These are phyloP conservation scores for Pseudomonodictys pantanalensis DNA, from an alignment of 495 filamentous ascomycete species.

Conservation along the genomic window DNA sequence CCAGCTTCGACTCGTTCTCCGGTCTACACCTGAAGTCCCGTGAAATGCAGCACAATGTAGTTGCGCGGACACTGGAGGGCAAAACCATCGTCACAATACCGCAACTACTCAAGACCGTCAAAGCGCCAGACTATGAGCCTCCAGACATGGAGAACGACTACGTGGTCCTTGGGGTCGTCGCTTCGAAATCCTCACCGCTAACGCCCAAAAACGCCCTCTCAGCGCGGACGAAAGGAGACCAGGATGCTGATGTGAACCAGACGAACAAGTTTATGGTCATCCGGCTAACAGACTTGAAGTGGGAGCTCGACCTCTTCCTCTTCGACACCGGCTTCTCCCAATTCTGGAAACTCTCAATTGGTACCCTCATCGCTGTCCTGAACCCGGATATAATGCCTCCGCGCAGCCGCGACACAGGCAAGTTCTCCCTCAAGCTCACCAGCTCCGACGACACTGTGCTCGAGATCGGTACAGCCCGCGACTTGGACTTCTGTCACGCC, in stretches of 20 bases:
- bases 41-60: conserved; percentile 73
- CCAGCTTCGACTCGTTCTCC: conserved; percentile 76
- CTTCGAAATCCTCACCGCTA: conserved; percentile 77
- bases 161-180: conserved; percentile 82
- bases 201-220: conserved; percentile 58
- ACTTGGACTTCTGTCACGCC: conserved; percentile 85
- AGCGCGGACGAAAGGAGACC: conserved; percentile 46
- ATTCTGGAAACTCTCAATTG: conserved; percentile 84
- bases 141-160: conserved; percentile 83
- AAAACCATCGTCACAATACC: conserved; percentile 79
- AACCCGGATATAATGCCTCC: conserved; percentile 92
- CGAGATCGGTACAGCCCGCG: conserved; percentile 79
- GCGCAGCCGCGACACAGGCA: conserved; percentile 68
- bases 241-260: conserved; percentile 55
- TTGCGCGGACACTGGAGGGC: conserved; percentile 69
- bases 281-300: conserved; percentile 80
- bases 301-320: conserved; percentile 86
- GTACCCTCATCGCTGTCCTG: conserved; percentile 87
- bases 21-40: conserved; percentile 80
- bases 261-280: conserved; percentile 87
- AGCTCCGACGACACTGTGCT: conserved; percentile 84
- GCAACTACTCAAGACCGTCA: conserved; percentile 75
- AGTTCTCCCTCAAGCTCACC: conserved; percentile 78
- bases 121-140: conserved; percentile 76
- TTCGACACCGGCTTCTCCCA: conserved; percentile 87